Evolutionary conservation across 768 basidiomycete genomes (phyloP).

Genomic region (Russula abietina): DNA sequence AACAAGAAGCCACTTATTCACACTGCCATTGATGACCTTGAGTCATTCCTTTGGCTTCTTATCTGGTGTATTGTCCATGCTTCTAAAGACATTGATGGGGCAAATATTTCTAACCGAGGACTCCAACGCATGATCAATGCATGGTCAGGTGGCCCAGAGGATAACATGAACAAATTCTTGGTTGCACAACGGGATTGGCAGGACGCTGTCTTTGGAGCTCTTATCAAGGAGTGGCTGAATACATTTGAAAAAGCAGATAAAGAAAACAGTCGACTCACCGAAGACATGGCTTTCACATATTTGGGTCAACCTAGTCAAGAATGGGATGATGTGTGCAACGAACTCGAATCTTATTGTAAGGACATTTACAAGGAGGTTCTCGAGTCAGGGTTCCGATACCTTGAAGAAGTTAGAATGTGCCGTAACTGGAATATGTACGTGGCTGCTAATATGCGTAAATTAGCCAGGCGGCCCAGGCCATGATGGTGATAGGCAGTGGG

Average conservation of each 20-base stretch:
- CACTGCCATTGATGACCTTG: not conserved
- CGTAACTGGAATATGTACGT: not conserved
- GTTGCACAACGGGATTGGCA: too few relatives aligned
- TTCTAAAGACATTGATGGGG: not conserved
- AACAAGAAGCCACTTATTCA: too few relatives aligned
- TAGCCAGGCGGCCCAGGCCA: too few relatives aligned
- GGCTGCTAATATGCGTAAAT: not conserved
- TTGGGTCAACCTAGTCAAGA: not conserved
- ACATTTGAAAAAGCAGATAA: too few relatives aligned
- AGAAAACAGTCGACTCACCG: too few relatives aligned
- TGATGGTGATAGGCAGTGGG: too few relatives aligned
- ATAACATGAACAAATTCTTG: too few relatives aligned
- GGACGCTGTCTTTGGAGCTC: too few relatives aligned
- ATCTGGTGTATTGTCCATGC: not conserved
- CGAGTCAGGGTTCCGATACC: not conserved
- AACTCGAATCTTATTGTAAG: not conserved
- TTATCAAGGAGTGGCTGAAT: too few relatives aligned
- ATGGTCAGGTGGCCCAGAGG: not conserved
- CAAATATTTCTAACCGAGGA: not conserved
- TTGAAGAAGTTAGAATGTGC: not conserved
- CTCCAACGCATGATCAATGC: not conserved
- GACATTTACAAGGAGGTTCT: not conserved
- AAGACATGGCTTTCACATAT: too few relatives aligned
- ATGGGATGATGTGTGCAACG: not conserved
- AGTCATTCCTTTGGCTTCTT: not conserved